Evolutionary conservation across 495 filamentous ascomycete species (phyloP), one percentile per base, ranked within the genome.

Genomic region (Sordaria brevicollis): DNA sequence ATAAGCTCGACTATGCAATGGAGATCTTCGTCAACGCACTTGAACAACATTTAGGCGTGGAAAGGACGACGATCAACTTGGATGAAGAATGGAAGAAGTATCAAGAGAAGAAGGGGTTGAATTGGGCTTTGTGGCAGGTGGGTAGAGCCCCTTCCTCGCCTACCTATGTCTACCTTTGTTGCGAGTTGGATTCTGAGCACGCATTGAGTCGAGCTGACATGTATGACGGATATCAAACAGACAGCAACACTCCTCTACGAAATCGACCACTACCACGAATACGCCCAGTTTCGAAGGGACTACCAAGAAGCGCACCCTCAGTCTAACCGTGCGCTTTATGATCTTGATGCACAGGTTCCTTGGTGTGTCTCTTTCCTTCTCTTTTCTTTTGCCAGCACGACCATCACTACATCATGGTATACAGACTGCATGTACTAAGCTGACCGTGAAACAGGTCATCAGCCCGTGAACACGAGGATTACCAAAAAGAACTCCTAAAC

Each of bases 341-440:
- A 57, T 57, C 25, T 57, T 1, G 49, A 57, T 21, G 49, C 49
- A 4, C 49, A 57, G 13, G 2, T 3, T 7, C 19, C 15, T 3
- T 57, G 49, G 49, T 57, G 25, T 0, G 41, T 25, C 5, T 21
- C 7, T 4, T 54, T 25, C 19, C 43, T 4, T 29, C 10, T 21
- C 21, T n/a, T n/a, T n/a, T n/a, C n/a, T n/a, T n/a, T n/a, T n/a
- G n/a, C n/a, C n/a, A n/a, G n/a, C 19, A 25, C 1, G 9, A 25
- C 1, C 10, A 25, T 25, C 9, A 25, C 19, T 19, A 21, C 19
- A 7, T 13, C 0, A 4, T 13, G 4, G 35, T 36, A 10, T 13
- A 4, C 36, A 81, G 65, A 78, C 82, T 15, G n/a, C 29, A 35
- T 4, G 36, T 1, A 15, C 2, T 6, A n/a, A n/a, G 1, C 21